Percentiles rank a stretch among this genome's conserved stretches.
These are phyloP conservation scores for Chytriomyces hyalinus DNA, from an alignment of 192 early-diverging fungal species.

Conservation along the genomic window DNA sequence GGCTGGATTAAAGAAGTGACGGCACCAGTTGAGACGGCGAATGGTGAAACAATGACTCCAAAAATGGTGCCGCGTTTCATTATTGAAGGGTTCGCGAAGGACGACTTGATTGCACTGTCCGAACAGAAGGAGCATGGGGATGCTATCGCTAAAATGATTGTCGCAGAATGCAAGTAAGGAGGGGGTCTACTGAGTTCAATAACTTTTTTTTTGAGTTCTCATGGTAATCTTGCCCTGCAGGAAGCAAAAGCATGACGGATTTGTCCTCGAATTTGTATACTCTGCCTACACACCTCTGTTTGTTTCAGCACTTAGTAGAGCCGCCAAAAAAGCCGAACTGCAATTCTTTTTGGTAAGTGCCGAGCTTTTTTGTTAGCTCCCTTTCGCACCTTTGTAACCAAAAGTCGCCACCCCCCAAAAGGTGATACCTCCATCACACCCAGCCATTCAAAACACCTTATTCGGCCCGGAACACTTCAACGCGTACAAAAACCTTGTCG, in stretches of 20 bases:
- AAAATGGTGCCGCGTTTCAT: constrained; percentile 38
- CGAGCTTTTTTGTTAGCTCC: background rate
- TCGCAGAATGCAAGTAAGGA: constrained; percentile 33
- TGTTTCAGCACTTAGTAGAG: constrained; percentile 1
- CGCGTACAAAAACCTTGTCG: constrained; percentile 32
- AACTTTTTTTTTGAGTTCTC: constrained; percentile 4
- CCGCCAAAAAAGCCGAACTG: constrained; percentile 5
- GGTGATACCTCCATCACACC: constrained; percentile 16
- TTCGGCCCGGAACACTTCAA: constrained; percentile 23
- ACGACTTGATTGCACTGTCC: constrained; percentile 14
- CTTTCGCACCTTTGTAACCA: no score
- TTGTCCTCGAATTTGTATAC: constrained; percentile 34
- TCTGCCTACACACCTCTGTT: constrained; percentile 24
- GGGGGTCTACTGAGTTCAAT: background rate
- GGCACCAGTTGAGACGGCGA: background rate
- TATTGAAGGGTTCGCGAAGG: constrained; percentile 2
- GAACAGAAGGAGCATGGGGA: background rate
- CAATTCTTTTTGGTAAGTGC: constrained; percentile 30
- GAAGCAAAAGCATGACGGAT: constrained; percentile 30
- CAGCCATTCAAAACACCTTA: background rate
- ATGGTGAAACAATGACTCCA: background rate
- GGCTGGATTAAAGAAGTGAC: constrained; percentile 40
- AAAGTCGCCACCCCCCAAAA: background rate
- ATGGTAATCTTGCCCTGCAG: background rate
- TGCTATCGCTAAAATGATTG: background rate